Conservation (phyloP, 1,139 yeast genomes). For the Arxiozyma bovina region DNA sequence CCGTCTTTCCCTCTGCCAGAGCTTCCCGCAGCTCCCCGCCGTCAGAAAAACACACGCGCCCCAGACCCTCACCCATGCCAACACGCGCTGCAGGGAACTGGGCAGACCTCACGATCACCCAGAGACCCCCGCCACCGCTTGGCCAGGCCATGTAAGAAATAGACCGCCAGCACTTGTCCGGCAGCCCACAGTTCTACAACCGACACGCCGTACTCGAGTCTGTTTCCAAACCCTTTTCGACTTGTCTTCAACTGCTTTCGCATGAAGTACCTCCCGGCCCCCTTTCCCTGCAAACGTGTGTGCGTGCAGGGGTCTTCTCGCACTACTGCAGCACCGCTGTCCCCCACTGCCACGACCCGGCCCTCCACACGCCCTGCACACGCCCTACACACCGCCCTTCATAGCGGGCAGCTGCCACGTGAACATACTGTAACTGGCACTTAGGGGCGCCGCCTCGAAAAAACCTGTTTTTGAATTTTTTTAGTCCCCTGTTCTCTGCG, state of each 20-base stretch:
- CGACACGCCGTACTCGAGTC: constrained; percentile 18
- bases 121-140: constrained; percentile 23
- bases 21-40: neutral
- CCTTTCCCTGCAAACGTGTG: constrained; percentile 2
- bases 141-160: constrained; percentile 18
- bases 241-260: constrained; percentile 19
- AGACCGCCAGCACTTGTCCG: neutral
- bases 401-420: too few relatives aligned
- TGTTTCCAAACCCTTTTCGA: constrained; percentile 16
- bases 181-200: constrained; percentile 10
- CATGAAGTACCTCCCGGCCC: constrained; percentile 19
- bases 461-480: too few relatives aligned
- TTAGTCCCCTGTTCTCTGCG: too few relatives aligned
- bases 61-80: constrained; percentile 16
- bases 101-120: constrained; percentile 22
- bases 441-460: too few relatives aligned
- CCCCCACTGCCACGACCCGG: too few relatives aligned
- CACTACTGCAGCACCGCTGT: too few relatives aligned
- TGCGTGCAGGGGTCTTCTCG: too few relatives aligned
- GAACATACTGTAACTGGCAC: too few relatives aligned
- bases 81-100: constrained; percentile 21
- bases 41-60: neutral
- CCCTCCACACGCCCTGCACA: too few relatives aligned
- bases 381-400: too few relatives aligned
- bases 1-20: constrained; percentile 15